Percentiles rank a stretch among this genome's conserved stretches.
phyloP scores from a whole-genome alignment of 176 grass and related monocot species.

The Eragrostis curvula region DNA sequence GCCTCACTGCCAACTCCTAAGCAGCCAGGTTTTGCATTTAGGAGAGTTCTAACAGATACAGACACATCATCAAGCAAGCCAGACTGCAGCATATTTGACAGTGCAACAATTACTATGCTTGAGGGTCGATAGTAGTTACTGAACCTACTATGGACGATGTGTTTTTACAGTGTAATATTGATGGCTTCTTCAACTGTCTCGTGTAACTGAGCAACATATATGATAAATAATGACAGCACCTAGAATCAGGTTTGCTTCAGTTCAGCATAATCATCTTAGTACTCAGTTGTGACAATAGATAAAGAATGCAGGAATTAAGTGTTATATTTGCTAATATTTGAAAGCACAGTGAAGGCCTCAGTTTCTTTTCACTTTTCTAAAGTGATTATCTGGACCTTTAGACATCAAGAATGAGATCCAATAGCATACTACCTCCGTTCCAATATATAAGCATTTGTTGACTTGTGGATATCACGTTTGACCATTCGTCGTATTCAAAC shows the following conservation, averaged over 20 bases:
- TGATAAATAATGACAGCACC: constrained; percentile 26
- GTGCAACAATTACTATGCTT: constrained; percentile 51
- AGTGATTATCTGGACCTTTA: background rate
- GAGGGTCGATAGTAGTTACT: constrained; percentile 54
- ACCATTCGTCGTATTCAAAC: too few relatives aligned
- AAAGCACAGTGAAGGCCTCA: constrained; percentile 18
- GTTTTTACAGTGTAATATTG: constrained; percentile 27
- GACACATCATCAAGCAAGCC: constrained; percentile 59
- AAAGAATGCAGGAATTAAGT: constrained; percentile 4
- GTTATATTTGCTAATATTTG: constrained; percentile 1
- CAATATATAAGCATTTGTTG: too few relatives aligned
- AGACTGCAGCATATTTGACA: constrained; percentile 43
- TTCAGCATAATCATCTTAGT: constrained; percentile 8
- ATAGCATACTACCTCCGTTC: background rate
- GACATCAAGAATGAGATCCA: background rate
- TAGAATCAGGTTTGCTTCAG: constrained; percentile 25
- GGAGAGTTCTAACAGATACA: constrained; percentile 46
- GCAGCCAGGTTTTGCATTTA: constrained; percentile 67
- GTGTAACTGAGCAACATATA: constrained; percentile 17
- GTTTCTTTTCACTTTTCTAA: background rate
- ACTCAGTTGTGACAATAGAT: background rate
- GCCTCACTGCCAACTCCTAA: constrained; percentile 54
- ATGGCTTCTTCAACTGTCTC: constrained; percentile 8
- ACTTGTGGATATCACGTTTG: too few relatives aligned
- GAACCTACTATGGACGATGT: constrained; percentile 6